These are phyloP conservation scores for Catharanthus roseus DNA, from an alignment of 257 asterid genomes.

Conservation along the genomic window DNA sequence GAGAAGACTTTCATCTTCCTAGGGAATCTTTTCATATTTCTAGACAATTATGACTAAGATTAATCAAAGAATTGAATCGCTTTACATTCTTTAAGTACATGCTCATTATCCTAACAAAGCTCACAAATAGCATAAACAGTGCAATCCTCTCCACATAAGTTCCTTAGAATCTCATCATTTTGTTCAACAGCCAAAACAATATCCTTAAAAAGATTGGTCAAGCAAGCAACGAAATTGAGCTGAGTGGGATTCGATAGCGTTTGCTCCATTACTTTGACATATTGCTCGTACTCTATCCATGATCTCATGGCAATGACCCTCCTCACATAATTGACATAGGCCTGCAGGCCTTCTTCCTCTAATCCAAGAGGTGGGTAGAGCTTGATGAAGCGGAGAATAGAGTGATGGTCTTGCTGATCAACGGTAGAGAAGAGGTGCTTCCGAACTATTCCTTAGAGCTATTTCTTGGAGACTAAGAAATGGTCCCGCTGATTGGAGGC, in stretches of 20 bases:
- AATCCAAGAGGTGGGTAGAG: conserved; percentile 68
- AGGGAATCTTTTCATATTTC: no score
- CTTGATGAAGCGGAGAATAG: conserved; percentile 68
- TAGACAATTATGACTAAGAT: no score
- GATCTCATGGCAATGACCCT: conserved; percentile 69
- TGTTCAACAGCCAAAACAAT: conserved; percentile 89
- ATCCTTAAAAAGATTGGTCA: conserved; percentile 84
- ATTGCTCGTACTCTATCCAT: conserved; percentile 65
- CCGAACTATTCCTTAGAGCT: conserved; percentile 69
- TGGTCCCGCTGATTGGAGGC: conserved; percentile 76
- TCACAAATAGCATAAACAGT: conserved; percentile 86
- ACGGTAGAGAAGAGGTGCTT: conserved; percentile 57
- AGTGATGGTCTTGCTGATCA: conserved; percentile 75
- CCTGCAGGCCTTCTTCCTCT: conserved; percentile 90
- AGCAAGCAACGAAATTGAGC: conserved; percentile 53
- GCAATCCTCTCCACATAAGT: conserved; percentile 91
- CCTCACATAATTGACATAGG: conserved; percentile 60
- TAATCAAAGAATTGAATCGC: no score
- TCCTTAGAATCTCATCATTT: conserved; percentile 65
- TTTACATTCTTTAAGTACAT: no score
- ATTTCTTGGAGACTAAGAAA: conserved; percentile 69
- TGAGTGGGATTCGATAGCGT: conserved; percentile 17
- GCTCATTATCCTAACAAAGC: no score
- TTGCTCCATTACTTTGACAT: conserved; percentile 41
- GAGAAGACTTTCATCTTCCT: no score